These are phyloP conservation scores for Kingdonia uniflora DNA, from an alignment of 164 flowering plant genomes.

Conservation along the genomic window DNA sequence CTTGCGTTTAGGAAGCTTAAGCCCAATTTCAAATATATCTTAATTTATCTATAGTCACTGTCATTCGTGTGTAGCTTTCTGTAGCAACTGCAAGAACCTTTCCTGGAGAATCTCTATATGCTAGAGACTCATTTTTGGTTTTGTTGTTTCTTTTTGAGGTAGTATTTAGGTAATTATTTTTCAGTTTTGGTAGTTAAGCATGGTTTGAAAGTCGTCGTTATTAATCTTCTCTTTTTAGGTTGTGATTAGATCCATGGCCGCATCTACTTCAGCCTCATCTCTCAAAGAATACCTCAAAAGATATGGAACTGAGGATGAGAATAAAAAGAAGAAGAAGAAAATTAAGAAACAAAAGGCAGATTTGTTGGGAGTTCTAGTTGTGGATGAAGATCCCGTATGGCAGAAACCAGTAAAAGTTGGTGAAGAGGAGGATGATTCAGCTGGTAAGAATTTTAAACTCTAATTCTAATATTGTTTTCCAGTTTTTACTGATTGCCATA, in stretches of 20 bases:
- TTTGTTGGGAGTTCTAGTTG: constrained; percentile 39
- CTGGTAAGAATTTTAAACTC: constrained; percentile 27
- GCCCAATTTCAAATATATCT: too few species aligned
- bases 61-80: too few species aligned
- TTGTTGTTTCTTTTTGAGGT: too few species aligned
- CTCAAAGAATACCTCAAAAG: constrained; percentile 64
- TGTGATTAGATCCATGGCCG: constrained; percentile 21
- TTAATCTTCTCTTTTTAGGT: too few species aligned
- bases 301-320: constrained; percentile 33
- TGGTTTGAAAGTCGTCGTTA: too few species aligned
- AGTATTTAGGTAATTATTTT: too few species aligned
- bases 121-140: too few species aligned
- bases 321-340: constrained; percentile 14
- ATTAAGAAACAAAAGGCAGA: constrained; percentile 41
- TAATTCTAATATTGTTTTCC: neutral
- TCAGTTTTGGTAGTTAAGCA: too few species aligned
- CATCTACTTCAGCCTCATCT: constrained; percentile 21
- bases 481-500: neutral
- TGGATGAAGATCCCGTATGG: constrained; percentile 93
- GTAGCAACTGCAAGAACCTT: too few species aligned
- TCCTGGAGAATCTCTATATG: too few species aligned
- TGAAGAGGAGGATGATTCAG: constrained; percentile 40
- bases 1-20: too few species aligned
- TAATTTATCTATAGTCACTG: too few species aligned
- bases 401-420: constrained; percentile 47